These are phyloP conservation scores for Pistacia integerrima DNA, from an alignment of 345 rosid species.

Conservation along the genomic window DNA sequence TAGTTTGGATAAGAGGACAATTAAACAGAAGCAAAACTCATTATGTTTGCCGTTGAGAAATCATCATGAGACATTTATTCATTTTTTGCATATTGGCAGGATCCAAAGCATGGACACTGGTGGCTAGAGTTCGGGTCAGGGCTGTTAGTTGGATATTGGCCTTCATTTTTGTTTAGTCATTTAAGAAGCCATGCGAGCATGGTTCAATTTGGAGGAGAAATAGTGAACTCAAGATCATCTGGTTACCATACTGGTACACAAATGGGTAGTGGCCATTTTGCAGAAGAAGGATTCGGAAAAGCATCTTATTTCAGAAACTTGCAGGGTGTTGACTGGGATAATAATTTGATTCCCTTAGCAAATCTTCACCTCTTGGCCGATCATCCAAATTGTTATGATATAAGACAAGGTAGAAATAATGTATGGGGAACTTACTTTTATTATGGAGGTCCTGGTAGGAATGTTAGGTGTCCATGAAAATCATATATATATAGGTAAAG, in stretches of 20 bases:
- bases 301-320: conserved; percentile 88
- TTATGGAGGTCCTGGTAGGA: conserved; percentile 97
- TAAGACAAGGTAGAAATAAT: conserved; percentile 76
- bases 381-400: conserved; percentile 87
- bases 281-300: conserved; percentile 80
- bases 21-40: not conserved
- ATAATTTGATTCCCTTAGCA: conserved; percentile 71
- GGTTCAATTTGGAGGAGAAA: conserved; percentile 96
- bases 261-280: conserved; percentile 98
- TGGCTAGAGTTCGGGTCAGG: conserved; percentile 93
- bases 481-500: conserved; percentile 1
- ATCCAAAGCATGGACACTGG: conserved; percentile 99
- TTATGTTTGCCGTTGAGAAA: conserved; percentile 7
- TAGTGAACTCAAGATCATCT: conserved; percentile 73
- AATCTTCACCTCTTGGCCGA: conserved; percentile 79
- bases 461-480: conserved; percentile 70
- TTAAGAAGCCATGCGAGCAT: conserved; percentile 87
- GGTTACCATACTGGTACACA: conserved; percentile 88
- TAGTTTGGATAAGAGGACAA: not conserved
- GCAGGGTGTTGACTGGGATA: conserved; percentile 95
- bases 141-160: conserved; percentile 93
- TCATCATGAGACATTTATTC: not conserved
- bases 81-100: conserved; percentile 37
- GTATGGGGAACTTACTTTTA: conserved; percentile 98
- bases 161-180: conserved; percentile 83